A percentile compares a stretch with the other conserved stretches of the same genome.
Evolutionary conservation across 768 basidiomycete species (phyloP).

Genomic region (Gloeophyllum trabeum): DNA sequence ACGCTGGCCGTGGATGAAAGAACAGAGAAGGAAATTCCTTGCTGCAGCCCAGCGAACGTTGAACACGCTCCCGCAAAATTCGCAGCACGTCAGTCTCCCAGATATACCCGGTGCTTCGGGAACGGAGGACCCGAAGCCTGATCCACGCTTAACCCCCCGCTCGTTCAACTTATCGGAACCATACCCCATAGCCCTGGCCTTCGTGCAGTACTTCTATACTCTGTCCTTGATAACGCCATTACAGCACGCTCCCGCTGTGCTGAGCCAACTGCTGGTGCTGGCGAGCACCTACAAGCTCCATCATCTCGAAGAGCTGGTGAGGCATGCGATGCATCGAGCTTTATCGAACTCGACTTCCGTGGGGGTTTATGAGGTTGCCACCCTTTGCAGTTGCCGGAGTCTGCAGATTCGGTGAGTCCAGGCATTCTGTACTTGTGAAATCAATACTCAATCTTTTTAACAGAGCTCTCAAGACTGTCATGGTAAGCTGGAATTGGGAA

Average conservation of each 20-base stretch:
- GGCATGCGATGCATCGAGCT: constrained; percentile 88
- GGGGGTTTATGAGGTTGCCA: constrained; percentile 91
- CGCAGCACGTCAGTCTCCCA: constrained; percentile 53
- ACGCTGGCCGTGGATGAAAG: constrained; percentile 93
- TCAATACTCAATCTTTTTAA: neutral
- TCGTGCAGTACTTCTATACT: constrained; percentile 92
- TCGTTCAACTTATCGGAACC: constrained; percentile 78
- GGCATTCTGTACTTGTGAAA: constrained; percentile 5
- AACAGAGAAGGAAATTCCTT: constrained; percentile 49
- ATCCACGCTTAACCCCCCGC: constrained; percentile 75
- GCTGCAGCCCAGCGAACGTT: constrained; percentile 44
- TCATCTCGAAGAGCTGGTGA: constrained; percentile 71
- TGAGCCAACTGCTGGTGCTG: constrained; percentile 79
- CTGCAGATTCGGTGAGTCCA: constrained; percentile 72
- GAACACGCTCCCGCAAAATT: constrained; percentile 45
- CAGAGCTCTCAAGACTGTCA: constrained; percentile 74
- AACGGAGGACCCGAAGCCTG: constrained; percentile 42
- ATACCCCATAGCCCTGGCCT: constrained; percentile 78
- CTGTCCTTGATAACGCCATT: constrained; percentile 78
- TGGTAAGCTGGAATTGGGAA: constrained; percentile 35
- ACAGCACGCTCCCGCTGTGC: constrained; percentile 83
- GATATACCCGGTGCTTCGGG: constrained; percentile 42
- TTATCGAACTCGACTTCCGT: constrained; percentile 79
- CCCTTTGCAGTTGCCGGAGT: constrained; percentile 78
- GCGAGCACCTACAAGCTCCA: constrained; percentile 72